Evolutionary conservation across 1,284 basidiomycete genomes (phyloP), one percentile per base, ranked within the genome.

Genomic region (Cryptococcus deneoformans): DNA sequence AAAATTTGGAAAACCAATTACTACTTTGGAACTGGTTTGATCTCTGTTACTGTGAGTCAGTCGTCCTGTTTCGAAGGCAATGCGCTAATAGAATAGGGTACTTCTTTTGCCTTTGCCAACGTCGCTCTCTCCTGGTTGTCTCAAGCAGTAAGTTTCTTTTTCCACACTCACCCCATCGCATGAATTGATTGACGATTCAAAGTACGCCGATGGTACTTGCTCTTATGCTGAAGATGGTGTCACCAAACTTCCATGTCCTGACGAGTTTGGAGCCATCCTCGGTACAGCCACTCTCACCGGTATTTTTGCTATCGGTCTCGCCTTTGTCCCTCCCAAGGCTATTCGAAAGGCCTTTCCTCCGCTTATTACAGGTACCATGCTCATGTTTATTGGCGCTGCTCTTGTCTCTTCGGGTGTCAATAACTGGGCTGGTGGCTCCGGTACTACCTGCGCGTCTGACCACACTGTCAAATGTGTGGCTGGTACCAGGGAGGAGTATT

Each of bases 361-460:
- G 5, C 57, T 71, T 16, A 58, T 71, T 49, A 68, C 63, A 24
- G 69, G 69, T 29, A 68, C 63, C 36, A 71, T 69, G 67, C 52
- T 71, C 35, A 54, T 59, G 35, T 68, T 69, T 51, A 71, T 71
- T 50, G 69, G 69, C 29, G 68, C 68, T 12, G 54, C 69, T 7
- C 57, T 71, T 6, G 61, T 71, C 50, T 61, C 56, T 42, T 50
- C 57, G 2, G 68, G 68, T 29, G 62, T 69, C 14, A 69, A 61
- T 53, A 71, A 71, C 61, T 71, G 69, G 69, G 67, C 63, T 12
- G 69, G 69, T 10, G 69, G 69, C 9, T 60, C 66, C 0, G 64
- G 62, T 0, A n/a, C 20, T 8, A 20, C 63, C 2, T 71, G 69
- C 46, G 57, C 54, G 9, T 54, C 58, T 11, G 61, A 71, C 56